Base-by-base conservation (phyloP, 768 basidiomycete genomes). In the Tephrocybe rancida region DNA sequence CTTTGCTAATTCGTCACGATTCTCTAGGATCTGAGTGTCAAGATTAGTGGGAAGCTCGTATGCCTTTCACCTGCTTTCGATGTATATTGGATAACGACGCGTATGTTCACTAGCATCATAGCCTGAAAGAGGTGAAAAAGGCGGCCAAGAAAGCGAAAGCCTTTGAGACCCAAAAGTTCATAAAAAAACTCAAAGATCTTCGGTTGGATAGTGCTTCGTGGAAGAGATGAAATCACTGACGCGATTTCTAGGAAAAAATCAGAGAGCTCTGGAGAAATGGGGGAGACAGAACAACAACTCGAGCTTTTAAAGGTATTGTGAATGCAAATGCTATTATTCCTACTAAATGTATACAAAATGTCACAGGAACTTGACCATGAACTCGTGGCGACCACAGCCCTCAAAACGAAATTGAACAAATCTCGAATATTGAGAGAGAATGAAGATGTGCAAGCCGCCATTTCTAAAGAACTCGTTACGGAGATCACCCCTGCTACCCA, bases 81-180 rank as follows among this genome's bases (percentile, higher is more conserved):
- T 18, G 24, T 21, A 18, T 37, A 37, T 24, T 34, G 45, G 10
- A 35, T 26, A 32, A 47, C 54, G 39, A 54, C 41, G n/a, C 19
- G 7, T 35, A 42, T 11, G 38, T 49, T 41, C 11, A 49, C 35
- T 66, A 96, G 94, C 85, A 90, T 61, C 90, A 90, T 65, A 81
- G 81, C 53, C 64, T 88, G 45, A 88, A 82, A 65, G 87, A 88
- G 59, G 80, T 90, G 8, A 79, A 80, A 58, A 89, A 88, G 61
- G 82, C 86, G 4, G 82, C 87, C 25, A 95, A 92, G 73, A 91
- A 88, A 63, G 87, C 88, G 9, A 91, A 85, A 65, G 71, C 80
- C 0, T 90, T 91, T 56, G 94, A 96, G 72, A 83, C 82, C 0
- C 90, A 87, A 67, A 89, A 87, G 65, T 69, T 88, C n/a, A 80